Evolutionary conservation across 352 stramenopile genomes (phyloP), one percentile per base, ranked within the genome.

Genomic region (Aphanomyces astaci): DNA sequence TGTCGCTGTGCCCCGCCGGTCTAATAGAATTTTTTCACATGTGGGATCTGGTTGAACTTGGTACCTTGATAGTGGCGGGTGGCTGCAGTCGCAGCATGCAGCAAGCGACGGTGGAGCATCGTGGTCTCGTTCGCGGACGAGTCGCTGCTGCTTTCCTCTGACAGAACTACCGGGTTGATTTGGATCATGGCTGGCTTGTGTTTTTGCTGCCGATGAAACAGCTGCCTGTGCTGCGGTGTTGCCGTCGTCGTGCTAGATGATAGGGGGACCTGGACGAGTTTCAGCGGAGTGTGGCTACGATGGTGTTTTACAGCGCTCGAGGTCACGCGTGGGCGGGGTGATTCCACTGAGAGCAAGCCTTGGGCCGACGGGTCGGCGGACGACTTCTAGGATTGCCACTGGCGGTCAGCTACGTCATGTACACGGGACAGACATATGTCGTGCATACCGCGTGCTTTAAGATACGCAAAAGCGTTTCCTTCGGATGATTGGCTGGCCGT

Each of bases 391-490:
- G n/a, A n/a, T n/a, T n/a, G n/a, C n/a, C n/a, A n/a, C n/a, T n/a
- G n/a, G n/a, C n/a, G n/a, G n/a, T n/a, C n/a, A n/a, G n/a, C n/a
- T n/a, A n/a, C n/a, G n/a, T n/a, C n/a, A n/a, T n/a, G n/a, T n/a
- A n/a, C n/a, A n/a, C n/a, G n/a, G n/a, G n/a, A n/a, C n/a, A n/a
- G n/a, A n/a, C n/a, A 1, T n/a, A 0, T 1, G 17, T 49, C 17
- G 1, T 9, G 24, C n/a, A 45, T 64, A 64, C 56, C 56, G 5
- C 31, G 10, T 68, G 19, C n/a, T 52, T 45, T 7, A 68, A 45
- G 22, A 68, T 33, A 36, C 30, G 9, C n/a, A 27, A 27, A 27
- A 68, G 43, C 24, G 28, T 59, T 33, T 59, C 28, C 43, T 68
- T 68, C 30, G 62, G 62, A 33, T 68, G 62, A 1, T 46, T 9